Base-by-base conservation (phyloP, 495 filamentous ascomycete species). In the Jackrogersella multiformis region DNA sequence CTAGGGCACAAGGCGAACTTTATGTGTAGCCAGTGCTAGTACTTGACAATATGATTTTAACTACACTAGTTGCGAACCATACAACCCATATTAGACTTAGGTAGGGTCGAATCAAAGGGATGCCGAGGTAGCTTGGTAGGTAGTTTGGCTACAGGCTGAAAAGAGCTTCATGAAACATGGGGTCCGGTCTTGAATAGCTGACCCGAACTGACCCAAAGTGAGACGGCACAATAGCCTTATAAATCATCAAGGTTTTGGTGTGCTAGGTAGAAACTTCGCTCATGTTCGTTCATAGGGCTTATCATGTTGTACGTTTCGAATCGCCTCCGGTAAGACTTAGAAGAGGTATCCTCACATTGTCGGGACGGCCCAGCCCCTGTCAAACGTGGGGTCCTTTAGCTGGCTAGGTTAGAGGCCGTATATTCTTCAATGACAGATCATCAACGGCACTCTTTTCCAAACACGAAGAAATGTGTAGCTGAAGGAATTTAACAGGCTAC, bases 101-200 rank as follows among this genome's bases (percentile, higher is more conserved):
- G 57, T 46, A 30, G 38, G 57, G 30, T 45, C 38, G 39, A 49
- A 44, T 46, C 13, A 16, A 28, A 34, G 54, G 21, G 44, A 57
- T 18, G 44, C 65, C 20, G 35, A 15, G 36, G 7, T n/a, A n/a
- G 52, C 6, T 52, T 58, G 28, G n/a, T n/a, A n/a, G n/a, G n/a
- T n/a, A n/a, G n/a, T n/a, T n/a, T n/a, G n/a, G n/a, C n/a, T n/a
- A n/a, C 58, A 30, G 7, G 26, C 26, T 28, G 46, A 68, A 68
- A 68, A 54, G 39, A 54, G 54, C 21, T 48, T 54, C 8, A 62
- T 68, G 65, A 68, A 68, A 68, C 65, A 58, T 68, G 65, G 65
- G 58, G 65, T 58, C 58, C 28, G 30, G 20, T 52, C 38, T 53
- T 45, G 26, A 24, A 55, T 48, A 52, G 30, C 45, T 54, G 53